Evolutionary conservation across 352 stramenopile genomes (phyloP).

Genomic region (Globisporangium heterothallicum): DNA sequence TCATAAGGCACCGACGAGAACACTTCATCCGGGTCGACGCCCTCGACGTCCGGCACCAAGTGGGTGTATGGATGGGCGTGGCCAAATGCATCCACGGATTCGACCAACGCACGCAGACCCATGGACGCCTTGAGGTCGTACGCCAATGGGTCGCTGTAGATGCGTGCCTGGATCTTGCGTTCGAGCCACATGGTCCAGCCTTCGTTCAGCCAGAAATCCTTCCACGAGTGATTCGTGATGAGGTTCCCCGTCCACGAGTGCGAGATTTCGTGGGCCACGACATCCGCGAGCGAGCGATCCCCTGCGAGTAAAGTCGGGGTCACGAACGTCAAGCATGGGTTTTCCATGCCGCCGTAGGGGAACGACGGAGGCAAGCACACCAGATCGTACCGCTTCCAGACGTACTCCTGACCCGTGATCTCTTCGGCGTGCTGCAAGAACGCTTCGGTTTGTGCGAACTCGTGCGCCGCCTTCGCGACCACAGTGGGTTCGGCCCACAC

Average conservation of each 20-base stretch:
- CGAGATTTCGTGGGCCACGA: conserved; percentile 95
- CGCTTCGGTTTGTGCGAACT: conserved; percentile 92
- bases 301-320: conserved; percentile 93
- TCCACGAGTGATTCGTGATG: conserved; percentile 93
- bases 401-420: conserved; percentile 89
- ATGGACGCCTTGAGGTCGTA: not conserved
- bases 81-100: not conserved
- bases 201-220: conserved; percentile 97
- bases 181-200: conserved; percentile 96
- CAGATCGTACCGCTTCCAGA: conserved; percentile 95
- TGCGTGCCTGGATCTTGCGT: conserved; percentile 90
- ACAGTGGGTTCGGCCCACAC: conserved; percentile 92
- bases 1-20: not conserved
- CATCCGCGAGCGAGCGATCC: conserved; percentile 91
- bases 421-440: conserved; percentile 58
- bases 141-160: conserved; percentile 26
- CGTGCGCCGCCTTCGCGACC: conserved; percentile 86
- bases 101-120: not conserved
- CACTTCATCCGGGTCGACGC: not conserved
- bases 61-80: not conserved
- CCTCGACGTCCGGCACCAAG: not conserved
- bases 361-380: conserved; percentile 95
- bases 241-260: conserved; percentile 96
- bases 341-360: conserved; percentile 74
- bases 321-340: conserved; percentile 92